Evolutionary conservation across 2,329 filamentous ascomycete species (phyloP).

Genomic region (Dactylellina haptotyla): DNA sequence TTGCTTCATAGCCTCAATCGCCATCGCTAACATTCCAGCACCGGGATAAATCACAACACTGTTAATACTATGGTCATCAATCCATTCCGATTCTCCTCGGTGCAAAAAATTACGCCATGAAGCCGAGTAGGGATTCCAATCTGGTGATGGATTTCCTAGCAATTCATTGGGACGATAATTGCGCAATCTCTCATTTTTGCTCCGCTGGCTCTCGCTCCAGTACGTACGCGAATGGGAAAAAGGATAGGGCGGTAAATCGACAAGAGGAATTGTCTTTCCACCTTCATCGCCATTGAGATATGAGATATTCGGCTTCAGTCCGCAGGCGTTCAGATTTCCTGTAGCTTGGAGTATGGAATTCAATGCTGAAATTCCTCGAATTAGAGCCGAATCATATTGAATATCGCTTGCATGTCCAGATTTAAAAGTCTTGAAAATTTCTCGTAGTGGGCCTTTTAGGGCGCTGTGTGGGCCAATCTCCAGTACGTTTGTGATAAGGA

Average conservation of each 20-base stretch:
- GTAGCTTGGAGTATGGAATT: conserved; percentile 5
- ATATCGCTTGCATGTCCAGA: conserved; percentile 13
- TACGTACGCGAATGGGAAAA: conserved; percentile 19
- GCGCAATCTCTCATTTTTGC: conserved; percentile 19
- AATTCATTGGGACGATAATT: conserved; percentile 7
- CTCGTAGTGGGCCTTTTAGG: conserved; percentile 5
- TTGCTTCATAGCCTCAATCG: conserved; percentile 28
- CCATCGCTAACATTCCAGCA: conserved; percentile 37
- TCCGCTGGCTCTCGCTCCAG: conserved; percentile 22
- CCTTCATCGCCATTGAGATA: neutral
- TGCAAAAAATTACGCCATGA: conserved; percentile 14
- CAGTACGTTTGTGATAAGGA: conserved; percentile 22
- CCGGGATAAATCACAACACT: conserved; percentile 20
- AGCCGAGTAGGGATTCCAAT: conserved; percentile 1
- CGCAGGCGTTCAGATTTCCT: conserved; percentile 4
- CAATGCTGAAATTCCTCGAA: conserved; percentile 4
- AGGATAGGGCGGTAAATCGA: conserved; percentile 19
- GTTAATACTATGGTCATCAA: conserved; percentile 6
- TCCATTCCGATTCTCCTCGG: conserved; percentile 14
- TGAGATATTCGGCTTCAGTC: conserved; percentile 1
- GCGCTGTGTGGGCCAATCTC: conserved; percentile 27
- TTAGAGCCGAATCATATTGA: conserved; percentile 13
- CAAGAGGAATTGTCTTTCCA: neutral
- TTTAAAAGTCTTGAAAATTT: conserved; percentile 14
- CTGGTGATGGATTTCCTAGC: neutral